Evolutionary conservation across 108 stramenopile genomes (phyloP).

Genomic region (Pseudonitzschia delicatissima): DNA sequence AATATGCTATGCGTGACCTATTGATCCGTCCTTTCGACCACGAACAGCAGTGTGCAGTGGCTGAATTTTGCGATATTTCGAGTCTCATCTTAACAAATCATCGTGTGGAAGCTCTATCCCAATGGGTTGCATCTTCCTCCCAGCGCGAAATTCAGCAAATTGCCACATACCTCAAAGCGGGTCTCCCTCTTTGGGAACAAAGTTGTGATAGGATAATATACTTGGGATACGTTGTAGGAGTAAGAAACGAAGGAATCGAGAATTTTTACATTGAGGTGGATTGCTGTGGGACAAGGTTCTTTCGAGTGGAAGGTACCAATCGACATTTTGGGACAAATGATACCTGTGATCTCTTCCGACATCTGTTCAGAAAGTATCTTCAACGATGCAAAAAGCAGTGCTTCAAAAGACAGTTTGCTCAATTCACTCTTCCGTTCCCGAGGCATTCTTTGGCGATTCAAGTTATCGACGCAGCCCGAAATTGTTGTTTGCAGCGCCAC

Average conservation of each 20-base stretch:
- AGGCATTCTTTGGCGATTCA: conserved; percentile 26
- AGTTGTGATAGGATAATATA: not conserved
- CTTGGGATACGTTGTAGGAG: conserved; percentile 20
- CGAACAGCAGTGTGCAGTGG: conserved; percentile 59
- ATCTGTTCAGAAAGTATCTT: not conserved
- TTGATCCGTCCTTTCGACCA: conserved; percentile 53
- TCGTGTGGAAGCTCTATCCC: not conserved
- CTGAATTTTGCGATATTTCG: conserved; percentile 32
- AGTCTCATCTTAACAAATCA: conserved; percentile 27
- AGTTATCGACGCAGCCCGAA: conserved; percentile 10
- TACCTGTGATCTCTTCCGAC: not conserved
- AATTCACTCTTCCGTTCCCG: conserved; percentile 8
- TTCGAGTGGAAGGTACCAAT: conserved; percentile 17
- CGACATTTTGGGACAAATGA: conserved; percentile 8
- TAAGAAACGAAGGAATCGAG: not conserved
- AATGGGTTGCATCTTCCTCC: conserved; percentile 7
- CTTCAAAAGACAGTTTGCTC: conserved; percentile 1
- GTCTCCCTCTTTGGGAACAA: conserved; percentile 12
- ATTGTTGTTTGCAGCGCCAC: conserved; percentile 7
- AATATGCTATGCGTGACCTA: conserved; percentile 55
- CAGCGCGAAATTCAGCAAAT: not conserved
- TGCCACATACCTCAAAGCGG: not conserved
- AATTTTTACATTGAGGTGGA: conserved; percentile 15
- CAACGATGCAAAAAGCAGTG: not conserved
- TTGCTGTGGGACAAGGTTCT: conserved; percentile 10